Conservation (phyloP, 1,284 basidiomycete species). For the Apiotrichum sp. region DNA sequence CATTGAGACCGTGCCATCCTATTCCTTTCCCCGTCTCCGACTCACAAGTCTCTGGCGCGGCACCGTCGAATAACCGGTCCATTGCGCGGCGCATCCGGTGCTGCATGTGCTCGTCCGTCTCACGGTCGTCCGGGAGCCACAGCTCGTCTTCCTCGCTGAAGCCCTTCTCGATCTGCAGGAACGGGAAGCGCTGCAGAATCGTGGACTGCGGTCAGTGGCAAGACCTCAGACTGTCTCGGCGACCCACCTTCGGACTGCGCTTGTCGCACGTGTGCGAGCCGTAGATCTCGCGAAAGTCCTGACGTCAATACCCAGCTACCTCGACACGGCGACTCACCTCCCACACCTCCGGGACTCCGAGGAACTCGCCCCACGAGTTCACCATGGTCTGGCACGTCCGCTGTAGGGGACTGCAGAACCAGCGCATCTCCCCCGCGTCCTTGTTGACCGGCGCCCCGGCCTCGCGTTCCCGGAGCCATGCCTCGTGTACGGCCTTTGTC, state of each 20-base stretch:
- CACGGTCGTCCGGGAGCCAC: slow-evolving; percentile 62
- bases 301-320: not conserved
- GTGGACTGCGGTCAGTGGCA: slow-evolving; percentile 42
- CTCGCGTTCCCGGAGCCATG: slow-evolving; percentile 58
- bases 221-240: not conserved
- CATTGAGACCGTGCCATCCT: not conserved
- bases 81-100: slow-evolving; percentile 56
- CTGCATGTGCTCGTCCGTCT: slow-evolving; percentile 57
- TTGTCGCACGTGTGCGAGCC: slow-evolving; percentile 45
- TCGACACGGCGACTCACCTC: slow-evolving; percentile 24
- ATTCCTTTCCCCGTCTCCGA: slow-evolving; percentile 3
- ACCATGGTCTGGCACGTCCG: slow-evolving; percentile 64
- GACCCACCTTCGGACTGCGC: slow-evolving; percentile 49
- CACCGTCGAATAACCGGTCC: slow-evolving; percentile 58
- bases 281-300: slow-evolving; percentile 43
- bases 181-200: slow-evolving; percentile 57
- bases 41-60: slow-evolving; percentile 51
- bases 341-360: slow-evolving; percentile 37
- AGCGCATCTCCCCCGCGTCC: slow-evolving; percentile 44
- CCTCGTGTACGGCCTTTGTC: slow-evolving; percentile 53
- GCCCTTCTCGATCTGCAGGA: slow-evolving; percentile 58
- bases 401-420: slow-evolving; percentile 67
- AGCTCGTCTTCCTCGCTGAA: slow-evolving; percentile 68
- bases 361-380: slow-evolving; percentile 56
- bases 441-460: slow-evolving; percentile 56